Base-by-base conservation (phyloP, 768 basidiomycete species). In the Boletellus ananas region DNA sequence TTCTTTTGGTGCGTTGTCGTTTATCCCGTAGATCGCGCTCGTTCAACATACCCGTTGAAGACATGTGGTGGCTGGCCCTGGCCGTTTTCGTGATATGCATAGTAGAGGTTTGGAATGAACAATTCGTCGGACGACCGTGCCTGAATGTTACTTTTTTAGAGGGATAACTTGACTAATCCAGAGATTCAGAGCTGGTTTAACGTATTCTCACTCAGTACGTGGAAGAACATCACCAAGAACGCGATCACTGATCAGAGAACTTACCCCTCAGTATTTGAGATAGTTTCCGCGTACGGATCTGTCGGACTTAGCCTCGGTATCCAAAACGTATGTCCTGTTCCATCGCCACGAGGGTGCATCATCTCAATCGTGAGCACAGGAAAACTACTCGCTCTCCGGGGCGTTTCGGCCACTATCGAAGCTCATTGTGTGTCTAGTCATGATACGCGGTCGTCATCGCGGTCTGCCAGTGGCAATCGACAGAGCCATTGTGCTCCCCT, bases 1-100 rank as follows among this genome's bases (percentile, higher is more conserved):
- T 50, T 89, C 94, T 3, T 97, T 96, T 55, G 92, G 90, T 89
- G 56, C 49, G 78, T 61, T 23, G 21, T 41, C 23, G 13, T 44
- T 29, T 38, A 45, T 45, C 45, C n/a, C 7, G 18, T 12, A 1
- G n/a, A 5, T 17, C 2, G 16, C 45, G n/a, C 31, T 29, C 27
- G 42, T 14, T 42, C 55, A 9, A 50, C 51, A 36, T 42, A 7
- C 14, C 29, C 12, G 38, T 41, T n/a, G 13, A 55, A 93, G 94
- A 96, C 68, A 92, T 97, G 80, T 96, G 94, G 95, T 96, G 93
- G 93, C 68, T 98, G 18, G 87, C 63, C 6, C 20, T 91, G 12
- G 92, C 90, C 0, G 68, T 97, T 12, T 93, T 94, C 70, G 67
- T 96, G 2, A 75, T 97, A 35, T 97, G 94, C 64, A 95, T 97